phyloP scores from a whole-genome alignment of 148 eudicot species.

The Gaultheria prostrata region DNA sequence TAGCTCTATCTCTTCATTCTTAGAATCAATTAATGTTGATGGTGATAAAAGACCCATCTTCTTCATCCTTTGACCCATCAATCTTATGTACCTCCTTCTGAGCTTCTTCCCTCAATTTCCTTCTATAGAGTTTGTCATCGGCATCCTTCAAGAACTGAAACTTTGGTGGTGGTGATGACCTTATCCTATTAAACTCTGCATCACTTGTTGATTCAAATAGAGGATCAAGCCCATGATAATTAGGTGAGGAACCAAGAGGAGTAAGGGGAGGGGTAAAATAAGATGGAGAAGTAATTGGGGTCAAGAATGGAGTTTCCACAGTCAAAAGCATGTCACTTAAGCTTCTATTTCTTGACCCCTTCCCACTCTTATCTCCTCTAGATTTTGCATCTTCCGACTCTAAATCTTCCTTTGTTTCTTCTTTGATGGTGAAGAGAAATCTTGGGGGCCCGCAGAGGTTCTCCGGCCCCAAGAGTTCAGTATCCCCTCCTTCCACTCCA shows the following conservation, averaged over 20 bases:
- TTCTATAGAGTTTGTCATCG: conserved; percentile 57
- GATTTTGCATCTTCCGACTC: conserved; percentile 55
- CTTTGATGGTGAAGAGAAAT: conserved; percentile 69
- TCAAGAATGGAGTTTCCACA: conserved; percentile 45
- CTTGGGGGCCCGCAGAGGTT: conserved; percentile 52
- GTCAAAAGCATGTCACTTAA: conserved; percentile 43
- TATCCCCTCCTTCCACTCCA: conserved; percentile 28
- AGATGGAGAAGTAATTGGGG: conserved; percentile 64
- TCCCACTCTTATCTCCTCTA: conserved; percentile 19
- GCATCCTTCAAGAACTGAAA: conserved; percentile 77
- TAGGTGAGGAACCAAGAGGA: conserved; percentile 27
- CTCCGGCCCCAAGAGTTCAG: conserved; percentile 27
- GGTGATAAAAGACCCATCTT: conserved; percentile 46
- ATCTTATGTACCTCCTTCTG: not conserved
- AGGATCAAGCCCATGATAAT: conserved; percentile 35
- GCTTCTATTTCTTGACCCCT: conserved; percentile 43
- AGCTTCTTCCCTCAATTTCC: conserved; percentile 25
- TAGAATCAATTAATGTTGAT: conserved; percentile 41
- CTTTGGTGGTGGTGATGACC: conserved; percentile 68
- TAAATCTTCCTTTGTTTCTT: conserved; percentile 74
- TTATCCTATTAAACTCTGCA: conserved; percentile 56
- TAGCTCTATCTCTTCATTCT: conserved; percentile 16
- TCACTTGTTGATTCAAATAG: conserved; percentile 42
- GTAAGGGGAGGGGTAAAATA: conserved; percentile 61
- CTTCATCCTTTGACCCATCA: conserved; percentile 24